Percentiles rank a stretch among this genome's conserved stretches.
phyloP scores from a whole-genome alignment of 2,329 filamentous ascomycete genomes.

The Xylaria sp. region DNA sequence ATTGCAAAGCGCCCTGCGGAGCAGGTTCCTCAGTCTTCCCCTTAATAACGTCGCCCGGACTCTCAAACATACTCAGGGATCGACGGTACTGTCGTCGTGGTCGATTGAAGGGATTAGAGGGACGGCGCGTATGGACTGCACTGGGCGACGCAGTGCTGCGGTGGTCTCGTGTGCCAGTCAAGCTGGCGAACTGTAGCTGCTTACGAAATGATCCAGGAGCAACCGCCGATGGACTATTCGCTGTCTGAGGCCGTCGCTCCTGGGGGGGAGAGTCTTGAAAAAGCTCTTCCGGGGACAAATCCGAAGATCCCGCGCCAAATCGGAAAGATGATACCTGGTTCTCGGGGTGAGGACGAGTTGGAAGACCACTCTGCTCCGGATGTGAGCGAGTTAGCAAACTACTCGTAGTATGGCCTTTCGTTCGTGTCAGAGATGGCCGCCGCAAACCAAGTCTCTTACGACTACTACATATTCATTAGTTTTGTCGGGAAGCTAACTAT shows the following conservation, averaged over 20 bases:
- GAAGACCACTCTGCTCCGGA: constrained; percentile 9
- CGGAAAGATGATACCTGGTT: constrained; percentile 77
- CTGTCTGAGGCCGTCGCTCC: constrained; percentile 70
- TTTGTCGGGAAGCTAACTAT: not conserved
- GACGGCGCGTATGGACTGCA: constrained; percentile 75
- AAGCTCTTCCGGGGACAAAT: constrained; percentile 79
- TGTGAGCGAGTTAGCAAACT: constrained; percentile 60
- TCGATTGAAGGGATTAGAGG: constrained; percentile 75
- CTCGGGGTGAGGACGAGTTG: constrained; percentile 65
- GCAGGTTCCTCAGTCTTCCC: constrained; percentile 71
- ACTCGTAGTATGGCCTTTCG: constrained; percentile 79
- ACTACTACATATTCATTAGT: constrained; percentile 59
- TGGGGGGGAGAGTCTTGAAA: constrained; percentile 83
- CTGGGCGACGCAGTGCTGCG: constrained; percentile 79
- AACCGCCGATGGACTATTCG: constrained; percentile 66
- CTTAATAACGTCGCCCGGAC: constrained; percentile 87
- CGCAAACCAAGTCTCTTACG: constrained; percentile 71
- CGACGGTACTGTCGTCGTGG: constrained; percentile 90
- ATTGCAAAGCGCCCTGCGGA: constrained; percentile 69
- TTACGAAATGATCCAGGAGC: constrained; percentile 68
- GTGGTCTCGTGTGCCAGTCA: constrained; percentile 62
- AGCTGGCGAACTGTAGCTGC: constrained; percentile 68
- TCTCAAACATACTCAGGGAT: constrained; percentile 98
- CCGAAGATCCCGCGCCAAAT: constrained; percentile 70
- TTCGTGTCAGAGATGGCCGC: constrained; percentile 77